Evolutionary conservation across 2,329 filamentous ascomycete species (phyloP), one percentile per base, ranked within the genome.

Genomic region (Bretziella fagacearum): DNA sequence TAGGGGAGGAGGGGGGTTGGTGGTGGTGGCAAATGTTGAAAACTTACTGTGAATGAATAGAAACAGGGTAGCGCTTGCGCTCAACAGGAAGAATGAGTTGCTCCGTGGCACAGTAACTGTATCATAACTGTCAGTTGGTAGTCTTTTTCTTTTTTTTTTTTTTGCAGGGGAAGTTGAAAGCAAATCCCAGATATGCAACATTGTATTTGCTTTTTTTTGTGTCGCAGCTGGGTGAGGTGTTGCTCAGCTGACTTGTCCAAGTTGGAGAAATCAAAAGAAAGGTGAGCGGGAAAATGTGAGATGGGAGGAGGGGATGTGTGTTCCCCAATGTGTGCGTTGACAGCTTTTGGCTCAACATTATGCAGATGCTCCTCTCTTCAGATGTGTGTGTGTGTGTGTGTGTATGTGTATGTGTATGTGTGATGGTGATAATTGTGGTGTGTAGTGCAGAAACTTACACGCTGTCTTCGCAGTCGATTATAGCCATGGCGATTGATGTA

Each of bases 21-120:
- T 30, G 7, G 8, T 6, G 26, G 11, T 6, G 23, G 20, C n/a
- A 23, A 13, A n/a, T 18, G 13, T 48, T 17, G 20, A 25, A 29
- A 44, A 44, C 73, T 54, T 64, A 82, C 76, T 74, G 73, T 43
- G 77, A 77, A 44, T 71, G 70, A 55, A 85, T 78, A 37, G 68
- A 70, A 52, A 78, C 71, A 40, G 74, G 74, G 59, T 80, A 85
- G 59, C 81, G 81, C 54, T 72, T 79, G 57, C 77, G 73, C 52
- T 71, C 70, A 42, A 63, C 66, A 50, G 67, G 65, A 46, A 74
- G 69, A 52, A 84, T 70, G 52, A 84, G 66, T 56, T 67, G 65
- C 54, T 83, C 75, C 52, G 79, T 82, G 50, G 76, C 73, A 63
- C 73, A 71, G 60, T 72, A 70, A 58, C 79, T 84, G 51, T 11